These are phyloP conservation scores for Trametes coccinea DNA, from an alignment of 768 basidiomycete genomes.

Conservation along the genomic window DNA sequence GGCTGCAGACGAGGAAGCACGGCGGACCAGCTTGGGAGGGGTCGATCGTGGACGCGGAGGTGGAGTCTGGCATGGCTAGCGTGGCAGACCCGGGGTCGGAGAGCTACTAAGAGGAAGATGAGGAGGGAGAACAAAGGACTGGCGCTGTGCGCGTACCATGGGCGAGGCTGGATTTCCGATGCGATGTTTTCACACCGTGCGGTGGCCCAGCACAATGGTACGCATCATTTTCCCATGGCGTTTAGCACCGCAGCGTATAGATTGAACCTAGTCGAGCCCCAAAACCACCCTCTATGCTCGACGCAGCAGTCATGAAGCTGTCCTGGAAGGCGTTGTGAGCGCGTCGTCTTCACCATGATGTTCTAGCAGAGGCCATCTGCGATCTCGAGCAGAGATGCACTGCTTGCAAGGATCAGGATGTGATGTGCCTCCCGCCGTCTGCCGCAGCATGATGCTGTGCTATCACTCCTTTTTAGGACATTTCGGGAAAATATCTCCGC, in stretches of 20 bases:
- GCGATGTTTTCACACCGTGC: constrained; percentile 15
- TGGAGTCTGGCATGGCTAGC: constrained; percentile 12
- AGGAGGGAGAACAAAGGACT: not conserved
- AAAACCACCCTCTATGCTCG: not conserved
- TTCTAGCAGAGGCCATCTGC: not conserved
- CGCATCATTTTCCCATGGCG: constrained; percentile 15
- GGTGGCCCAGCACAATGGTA: constrained; percentile 10
- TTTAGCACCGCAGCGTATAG: not conserved
- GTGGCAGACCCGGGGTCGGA: not conserved
- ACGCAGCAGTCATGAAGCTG: not conserved
- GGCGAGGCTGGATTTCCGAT: constrained; percentile 5
- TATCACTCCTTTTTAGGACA: not conserved
- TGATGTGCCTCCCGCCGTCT: constrained; percentile 4
- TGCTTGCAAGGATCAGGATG: constrained; percentile 4
- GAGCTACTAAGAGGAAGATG: not conserved
- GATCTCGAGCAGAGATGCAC: not conserved
- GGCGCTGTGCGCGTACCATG: constrained; percentile 10
- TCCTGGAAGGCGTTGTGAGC: not conserved
- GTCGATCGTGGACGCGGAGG: constrained; percentile 3
- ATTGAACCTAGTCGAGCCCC: constrained; percentile 1
- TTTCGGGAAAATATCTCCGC: constrained; percentile 3
- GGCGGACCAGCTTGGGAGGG: constrained; percentile 12
- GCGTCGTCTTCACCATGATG: not conserved
- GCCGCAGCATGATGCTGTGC: constrained; percentile 14
- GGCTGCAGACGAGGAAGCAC: constrained; percentile 10